Evolutionary conservation across 1,284 basidiomycete species (phyloP), one percentile per base, ranked within the genome.

Genomic region (Pyrrhoderma noxium): DNA sequence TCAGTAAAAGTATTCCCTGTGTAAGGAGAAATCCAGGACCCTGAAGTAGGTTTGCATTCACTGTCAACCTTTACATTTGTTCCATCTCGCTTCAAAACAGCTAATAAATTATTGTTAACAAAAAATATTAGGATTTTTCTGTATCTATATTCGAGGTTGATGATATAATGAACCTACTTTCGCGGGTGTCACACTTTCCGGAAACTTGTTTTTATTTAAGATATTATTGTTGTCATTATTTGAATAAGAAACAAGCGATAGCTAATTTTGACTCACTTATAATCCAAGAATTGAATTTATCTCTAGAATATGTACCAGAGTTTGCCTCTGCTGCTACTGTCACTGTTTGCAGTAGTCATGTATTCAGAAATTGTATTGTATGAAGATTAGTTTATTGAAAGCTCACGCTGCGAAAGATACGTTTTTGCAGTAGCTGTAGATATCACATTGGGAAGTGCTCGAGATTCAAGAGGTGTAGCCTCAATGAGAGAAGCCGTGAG

Each of bases 51-150:
- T 13, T 59, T 59, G 58, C 76, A 79, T 11, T 65, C 59, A 53
- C 61, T 64, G 58, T 67, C 64, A 1, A 67, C 69, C 8, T 72
- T 69, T 23, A 77, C 75, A 56, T 62, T 65, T 8, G 70, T 74
- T 1, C 76, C 76, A 57, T 79, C 77, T 14, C 77, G 70, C 58
- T 72, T 77, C 49, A 79, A 62, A 23, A 79, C 73, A 8, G 74
- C 73, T 75, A 43, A n/a, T 31, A 11, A 31, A 25, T 38, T 41
- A 36, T 36, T 7, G 14, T 18, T n/a, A 37, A 45, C n/a, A 18
- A 13, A 11, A 5, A 11, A 11, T 31, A 11, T 31, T 31, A 31
- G 27, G 5, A n/a, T n/a, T n/a, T n/a, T n/a, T n/a, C n/a, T n/a
- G n/a, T n/a, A n/a, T n/a, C n/a, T 14, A 8, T 43, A 22, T 27